phyloP scores from a whole-genome alignment of 139 green algal species.

The Haematococcus lacustris region DNA sequence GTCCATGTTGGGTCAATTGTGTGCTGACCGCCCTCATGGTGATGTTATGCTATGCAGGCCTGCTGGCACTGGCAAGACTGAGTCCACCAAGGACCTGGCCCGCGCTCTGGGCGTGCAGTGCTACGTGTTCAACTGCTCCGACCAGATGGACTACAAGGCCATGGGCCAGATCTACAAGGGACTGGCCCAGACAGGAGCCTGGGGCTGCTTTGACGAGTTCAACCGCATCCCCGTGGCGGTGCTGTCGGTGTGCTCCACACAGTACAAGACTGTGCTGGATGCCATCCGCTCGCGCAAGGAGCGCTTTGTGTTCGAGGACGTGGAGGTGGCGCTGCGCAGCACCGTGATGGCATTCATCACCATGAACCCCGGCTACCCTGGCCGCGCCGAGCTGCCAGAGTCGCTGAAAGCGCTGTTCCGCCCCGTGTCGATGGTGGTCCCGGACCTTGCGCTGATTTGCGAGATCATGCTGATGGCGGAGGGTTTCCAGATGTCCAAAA shows the following conservation, averaged over 20 bases:
- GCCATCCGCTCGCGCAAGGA: constrained; percentile 73
- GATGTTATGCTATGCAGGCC: constrained; percentile 22
- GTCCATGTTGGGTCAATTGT: background rate
- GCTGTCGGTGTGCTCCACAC: constrained; percentile 71
- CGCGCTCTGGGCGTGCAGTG: constrained; percentile 64
- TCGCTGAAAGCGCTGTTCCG: constrained; percentile 65
- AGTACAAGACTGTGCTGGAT: constrained; percentile 94
- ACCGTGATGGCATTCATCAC: constrained; percentile 91
- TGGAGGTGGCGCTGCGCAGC: constrained; percentile 56
- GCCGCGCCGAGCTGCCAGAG: constrained; percentile 80
- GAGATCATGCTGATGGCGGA: constrained; percentile 98
- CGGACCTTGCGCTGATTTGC: constrained; percentile 82
- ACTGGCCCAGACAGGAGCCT: constrained; percentile 83
- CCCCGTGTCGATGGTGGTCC: constrained; percentile 86
- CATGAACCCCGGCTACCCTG: constrained; percentile 88
- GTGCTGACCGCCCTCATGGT: background rate
- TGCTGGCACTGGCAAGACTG: constrained; percentile 72
- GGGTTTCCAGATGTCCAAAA: constrained; percentile 82
- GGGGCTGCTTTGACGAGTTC: constrained; percentile 95
- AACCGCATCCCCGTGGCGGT: constrained; percentile 90
- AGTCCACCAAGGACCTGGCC: constrained; percentile 74
- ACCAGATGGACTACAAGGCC: constrained; percentile 65
- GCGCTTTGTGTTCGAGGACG: constrained; percentile 67
- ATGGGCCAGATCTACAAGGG: constrained; percentile 89
- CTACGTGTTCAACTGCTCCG: constrained; percentile 71